Evolutionary conservation across 495 filamentous ascomycete species (phyloP), one percentile per base, ranked within the genome.

Genomic region (Neurospora sp.): DNA sequence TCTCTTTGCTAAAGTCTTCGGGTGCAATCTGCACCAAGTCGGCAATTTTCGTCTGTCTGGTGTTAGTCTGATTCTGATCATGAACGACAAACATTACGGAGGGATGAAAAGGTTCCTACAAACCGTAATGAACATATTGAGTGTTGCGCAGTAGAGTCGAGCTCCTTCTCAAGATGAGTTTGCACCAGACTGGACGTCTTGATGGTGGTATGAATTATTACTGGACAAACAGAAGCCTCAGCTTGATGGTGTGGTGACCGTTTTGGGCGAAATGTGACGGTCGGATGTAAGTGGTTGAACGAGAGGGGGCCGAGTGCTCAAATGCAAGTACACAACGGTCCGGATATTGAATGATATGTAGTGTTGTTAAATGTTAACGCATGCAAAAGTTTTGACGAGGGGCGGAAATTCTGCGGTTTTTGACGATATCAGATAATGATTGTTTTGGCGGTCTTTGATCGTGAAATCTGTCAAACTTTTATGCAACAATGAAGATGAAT

Each of bases 21-120:
- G 96, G 96, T 11, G 86, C 84, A 82, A 99, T 96, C 83, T 96
- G 91, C 71, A 99, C 92, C 75, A 98, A 87, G 85, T 99, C 96
- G 73, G 92, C 89, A 75, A 99, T 89, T 48, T 93, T 88, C 39
- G 87, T 88, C 88, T 90, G 39, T 18, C 0, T 35, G n/a, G 9
- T n/a, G n/a, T 42, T 18, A 62, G 31, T 42, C 54, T 35, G 2
- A 31, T 35, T 27, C 12, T 16, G 12, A 62, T 37, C 20, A 37
- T 6, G 4, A 12, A n/a, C 23, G 4, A 35, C 69, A 40, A 12
- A 41, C 69, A 35, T 35, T 35, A 35, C 35, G 35, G 69, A 42
- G 16, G 18, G 20, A 40, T 41, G 35, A n/a, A 27, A 42, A 35
- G 35, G 23, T 35, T 35, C 35, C 35, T 62, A 70, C 54, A 20